Conservation (phyloP, 2,329 filamentous ascomycete genomes). For the Immersiporthe knoxdaviesiana region DNA sequence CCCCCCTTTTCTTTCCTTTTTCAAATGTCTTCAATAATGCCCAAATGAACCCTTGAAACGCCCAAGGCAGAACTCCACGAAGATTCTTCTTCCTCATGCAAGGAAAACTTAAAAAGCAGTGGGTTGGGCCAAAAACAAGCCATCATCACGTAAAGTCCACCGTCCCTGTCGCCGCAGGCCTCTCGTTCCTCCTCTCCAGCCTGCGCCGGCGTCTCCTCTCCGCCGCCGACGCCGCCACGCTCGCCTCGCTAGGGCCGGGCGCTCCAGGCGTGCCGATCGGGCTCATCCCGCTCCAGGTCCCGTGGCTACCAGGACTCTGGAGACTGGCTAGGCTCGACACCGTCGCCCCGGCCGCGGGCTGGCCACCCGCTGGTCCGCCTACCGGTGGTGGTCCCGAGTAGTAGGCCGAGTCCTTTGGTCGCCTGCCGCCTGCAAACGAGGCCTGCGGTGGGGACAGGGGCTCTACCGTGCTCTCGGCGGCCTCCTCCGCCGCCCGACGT, state of each 20-base stretch:
- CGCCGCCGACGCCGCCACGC: constrained; percentile 43
- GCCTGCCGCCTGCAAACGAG: constrained; percentile 55
- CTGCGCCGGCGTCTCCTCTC: constrained; percentile 61
- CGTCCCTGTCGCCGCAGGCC: constrained; percentile 39
- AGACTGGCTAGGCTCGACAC: constrained; percentile 52
- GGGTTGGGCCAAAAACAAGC: neutral
- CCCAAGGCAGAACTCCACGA: neutral
- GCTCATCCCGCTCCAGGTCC: constrained; percentile 58
- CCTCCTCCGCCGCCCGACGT: constrained; percentile 50
- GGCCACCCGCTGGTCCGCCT: constrained; percentile 44
- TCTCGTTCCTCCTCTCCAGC: constrained; percentile 54
- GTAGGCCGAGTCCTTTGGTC: constrained; percentile 64
- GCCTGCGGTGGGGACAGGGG: constrained; percentile 60
- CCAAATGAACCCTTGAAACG: neutral
- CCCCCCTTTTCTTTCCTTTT: too few relatives aligned
- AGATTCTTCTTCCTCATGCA: neutral
- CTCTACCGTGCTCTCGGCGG: constrained; percentile 41
- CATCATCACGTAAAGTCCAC: constrained; percentile 33
- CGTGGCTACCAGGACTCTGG: constrained; percentile 51
- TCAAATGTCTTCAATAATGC: neutral
- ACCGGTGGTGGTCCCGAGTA: constrained; percentile 53
- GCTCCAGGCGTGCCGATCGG: constrained; percentile 38
- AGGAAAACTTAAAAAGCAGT: neutral
- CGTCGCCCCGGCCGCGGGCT: constrained; percentile 45
- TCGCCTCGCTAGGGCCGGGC: constrained; percentile 45